Conservation (phyloP, 2,329 filamentous ascomycete species). For the Fusarium sp. region DNA sequence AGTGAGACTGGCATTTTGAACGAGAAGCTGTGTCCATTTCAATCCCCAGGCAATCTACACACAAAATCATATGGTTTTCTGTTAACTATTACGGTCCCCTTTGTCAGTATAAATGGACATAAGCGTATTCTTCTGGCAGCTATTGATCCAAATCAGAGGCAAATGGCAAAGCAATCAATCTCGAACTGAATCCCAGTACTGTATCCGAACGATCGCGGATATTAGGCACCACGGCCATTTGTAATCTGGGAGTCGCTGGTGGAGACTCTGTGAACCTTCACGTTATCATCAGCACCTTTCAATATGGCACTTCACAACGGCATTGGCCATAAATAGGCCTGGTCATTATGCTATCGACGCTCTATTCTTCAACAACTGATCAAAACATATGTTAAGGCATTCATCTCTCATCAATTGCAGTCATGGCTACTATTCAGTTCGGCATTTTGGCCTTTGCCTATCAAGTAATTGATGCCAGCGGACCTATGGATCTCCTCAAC, state of each 20-base stretch:
- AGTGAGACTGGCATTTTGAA: accelerated
- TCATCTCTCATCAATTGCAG: accelerated
- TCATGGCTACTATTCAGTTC: not conserved
- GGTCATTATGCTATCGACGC: accelerated
- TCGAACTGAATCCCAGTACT: accelerated
- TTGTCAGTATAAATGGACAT: not conserved
- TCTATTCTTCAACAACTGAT: accelerated
- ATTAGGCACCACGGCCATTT: not conserved
- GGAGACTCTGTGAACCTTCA: not conserved
- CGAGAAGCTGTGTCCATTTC: accelerated
- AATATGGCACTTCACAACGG: accelerated
- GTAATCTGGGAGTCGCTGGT: not conserved
- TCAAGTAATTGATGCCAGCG: not conserved
- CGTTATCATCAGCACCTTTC: not conserved
- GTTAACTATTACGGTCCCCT: accelerated
- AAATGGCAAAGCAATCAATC: too few species aligned
- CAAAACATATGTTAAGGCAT: accelerated
- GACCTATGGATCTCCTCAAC: not conserved
- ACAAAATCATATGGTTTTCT: not conserved
- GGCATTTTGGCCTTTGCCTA: not conserved
- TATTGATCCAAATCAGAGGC: accelerated
- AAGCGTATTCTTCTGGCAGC: accelerated
- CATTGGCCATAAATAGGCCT: not conserved
- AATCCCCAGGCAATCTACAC: accelerated
- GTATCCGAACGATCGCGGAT: not conserved